Conservation (phyloP, 768 basidiomycete genomes). For the Lentinula edodes region DNA sequence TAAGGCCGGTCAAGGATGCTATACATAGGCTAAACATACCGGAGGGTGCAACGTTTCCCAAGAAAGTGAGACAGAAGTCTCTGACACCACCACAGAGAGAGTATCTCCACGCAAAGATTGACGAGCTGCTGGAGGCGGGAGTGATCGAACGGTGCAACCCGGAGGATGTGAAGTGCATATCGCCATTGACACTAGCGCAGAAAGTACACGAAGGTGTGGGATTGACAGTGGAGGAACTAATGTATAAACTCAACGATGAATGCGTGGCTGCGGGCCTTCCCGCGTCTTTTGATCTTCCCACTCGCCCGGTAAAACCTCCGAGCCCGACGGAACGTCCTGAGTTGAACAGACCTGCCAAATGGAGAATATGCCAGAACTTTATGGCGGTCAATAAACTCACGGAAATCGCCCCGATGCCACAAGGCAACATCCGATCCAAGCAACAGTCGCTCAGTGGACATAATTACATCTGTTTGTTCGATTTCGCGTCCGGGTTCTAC, state of each 20-base stretch:
- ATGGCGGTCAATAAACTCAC: no score
- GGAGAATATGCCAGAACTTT: no score
- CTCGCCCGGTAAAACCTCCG: no score
- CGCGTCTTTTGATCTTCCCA: no score
- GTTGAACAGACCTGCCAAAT: no score
- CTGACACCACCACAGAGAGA: conserved; percentile 24
- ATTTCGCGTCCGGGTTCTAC: no score
- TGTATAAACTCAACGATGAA: conserved; percentile 26
- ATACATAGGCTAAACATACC: conserved; percentile 29
- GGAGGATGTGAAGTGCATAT: conserved; percentile 20
- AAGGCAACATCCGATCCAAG: no score
- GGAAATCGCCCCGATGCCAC: no score
- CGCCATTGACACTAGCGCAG: conserved; percentile 27
- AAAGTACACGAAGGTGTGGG: conserved; percentile 28
- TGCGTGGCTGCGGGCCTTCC: conserved; percentile 20
- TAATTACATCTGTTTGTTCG: no score
- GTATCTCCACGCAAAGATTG: conserved; percentile 24
- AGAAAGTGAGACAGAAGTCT: conserved; percentile 24
- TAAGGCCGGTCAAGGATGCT: conserved; percentile 15
- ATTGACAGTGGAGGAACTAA: conserved; percentile 26
- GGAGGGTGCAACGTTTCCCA: conserved; percentile 19
- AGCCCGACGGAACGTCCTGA: no score
- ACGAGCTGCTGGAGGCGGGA: conserved; percentile 27
- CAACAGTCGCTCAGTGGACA: no score
- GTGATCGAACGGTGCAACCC: conserved; percentile 17